These are phyloP conservation scores for Leccinum insigne DNA, from an alignment of 1,284 basidiomycete genomes.

Conservation along the genomic window DNA sequence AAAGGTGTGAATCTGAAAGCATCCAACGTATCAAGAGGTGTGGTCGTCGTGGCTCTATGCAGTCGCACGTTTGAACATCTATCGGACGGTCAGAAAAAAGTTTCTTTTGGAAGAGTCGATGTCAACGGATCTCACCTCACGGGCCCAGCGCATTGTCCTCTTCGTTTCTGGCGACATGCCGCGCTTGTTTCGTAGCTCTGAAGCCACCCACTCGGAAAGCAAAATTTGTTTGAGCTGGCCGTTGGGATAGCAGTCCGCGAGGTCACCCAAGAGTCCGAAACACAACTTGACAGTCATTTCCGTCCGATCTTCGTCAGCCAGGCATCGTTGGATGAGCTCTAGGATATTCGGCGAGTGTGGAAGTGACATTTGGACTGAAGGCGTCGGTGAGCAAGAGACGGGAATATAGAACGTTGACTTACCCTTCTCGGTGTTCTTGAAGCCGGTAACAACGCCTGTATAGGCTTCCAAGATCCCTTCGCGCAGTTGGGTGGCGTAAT, in stretches of 20 bases:
- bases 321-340: slow-evolving; percentile 78
- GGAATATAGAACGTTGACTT: slow-evolving; percentile 19
- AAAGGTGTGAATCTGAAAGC: slow-evolving; percentile 28
- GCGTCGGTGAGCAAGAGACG: slow-evolving; percentile 6
- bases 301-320: slow-evolving; percentile 83
- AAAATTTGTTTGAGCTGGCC: slow-evolving; percentile 83
- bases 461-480: slow-evolving; percentile 98
- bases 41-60: slow-evolving; percentile 42
- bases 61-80: slow-evolving; percentile 75
- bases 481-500: slow-evolving; percentile 90
- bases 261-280: slow-evolving; percentile 89
- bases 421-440: slow-evolving; percentile 86
- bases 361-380: slow-evolving; percentile 62
- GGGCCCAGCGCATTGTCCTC: slow-evolving; percentile 81
- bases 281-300: slow-evolving; percentile 78
- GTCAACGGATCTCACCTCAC: slow-evolving; percentile 57
- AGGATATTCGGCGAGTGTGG: slow-evolving; percentile 80
- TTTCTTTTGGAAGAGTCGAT: background rate
- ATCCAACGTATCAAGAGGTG: slow-evolving; percentile 11
- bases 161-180: slow-evolving; percentile 71
- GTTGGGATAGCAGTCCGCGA: slow-evolving; percentile 84
- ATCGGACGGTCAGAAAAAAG: background rate
- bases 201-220: slow-evolving; percentile 80
- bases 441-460: slow-evolving; percentile 90
- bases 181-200: slow-evolving; percentile 72